Percentiles rank a stretch among this genome's conserved stretches.
Conservation (phyloP, 1,284 basidiomycete genomes). For the Irpex sp. region DNA sequence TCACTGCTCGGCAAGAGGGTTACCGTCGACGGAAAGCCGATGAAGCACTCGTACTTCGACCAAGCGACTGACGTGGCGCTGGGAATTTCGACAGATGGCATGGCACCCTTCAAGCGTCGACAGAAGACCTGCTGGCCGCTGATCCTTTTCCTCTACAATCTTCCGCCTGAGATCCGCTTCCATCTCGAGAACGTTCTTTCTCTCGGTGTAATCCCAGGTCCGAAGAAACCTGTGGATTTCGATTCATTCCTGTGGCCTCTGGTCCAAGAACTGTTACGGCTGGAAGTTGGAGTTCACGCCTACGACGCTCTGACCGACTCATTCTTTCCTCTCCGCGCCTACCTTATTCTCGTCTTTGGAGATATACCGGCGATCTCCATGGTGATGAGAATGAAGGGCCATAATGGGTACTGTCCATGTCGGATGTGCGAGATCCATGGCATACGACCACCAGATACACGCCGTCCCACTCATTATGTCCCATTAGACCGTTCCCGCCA, state of each 20-base stretch:
- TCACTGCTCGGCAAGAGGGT: slow-evolving; percentile 3
- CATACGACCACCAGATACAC: slow-evolving; percentile 24
- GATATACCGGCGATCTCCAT: slow-evolving; percentile 45
- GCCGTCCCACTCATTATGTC: slow-evolving; percentile 30
- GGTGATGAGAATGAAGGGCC: slow-evolving; percentile 44
- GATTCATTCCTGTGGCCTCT: slow-evolving; percentile 39
- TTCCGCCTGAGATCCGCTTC: slow-evolving; percentile 14
- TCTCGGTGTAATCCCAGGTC: slow-evolving; percentile 39
- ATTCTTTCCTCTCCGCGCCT: slow-evolving; percentile 32
- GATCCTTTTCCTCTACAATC: slow-evolving; percentile 36
- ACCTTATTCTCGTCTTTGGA: slow-evolving; percentile 37
- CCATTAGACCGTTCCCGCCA: slow-evolving; percentile 24
- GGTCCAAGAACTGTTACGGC: slow-evolving; percentile 32
- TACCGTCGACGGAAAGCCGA: slow-evolving; percentile 9
- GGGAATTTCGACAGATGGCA: slow-evolving; percentile 31
- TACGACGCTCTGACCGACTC: slow-evolving; percentile 23
- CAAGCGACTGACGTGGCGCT: slow-evolving; percentile 26
- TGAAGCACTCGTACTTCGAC: slow-evolving; percentile 21
- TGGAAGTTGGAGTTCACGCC: slow-evolving; percentile 31
- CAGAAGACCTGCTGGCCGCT: slow-evolving; percentile 40
- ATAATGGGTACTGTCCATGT: slow-evolving; percentile 41
- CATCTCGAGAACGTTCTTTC: slow-evolving; percentile 29
- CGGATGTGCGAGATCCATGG: slow-evolving; percentile 39
- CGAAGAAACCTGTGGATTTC: slow-evolving; percentile 36
- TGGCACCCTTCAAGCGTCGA: slow-evolving; percentile 33